Evolutionary conservation across 768 basidiomycete genomes (phyloP).

Genomic region (Neoboletus magnificus): DNA sequence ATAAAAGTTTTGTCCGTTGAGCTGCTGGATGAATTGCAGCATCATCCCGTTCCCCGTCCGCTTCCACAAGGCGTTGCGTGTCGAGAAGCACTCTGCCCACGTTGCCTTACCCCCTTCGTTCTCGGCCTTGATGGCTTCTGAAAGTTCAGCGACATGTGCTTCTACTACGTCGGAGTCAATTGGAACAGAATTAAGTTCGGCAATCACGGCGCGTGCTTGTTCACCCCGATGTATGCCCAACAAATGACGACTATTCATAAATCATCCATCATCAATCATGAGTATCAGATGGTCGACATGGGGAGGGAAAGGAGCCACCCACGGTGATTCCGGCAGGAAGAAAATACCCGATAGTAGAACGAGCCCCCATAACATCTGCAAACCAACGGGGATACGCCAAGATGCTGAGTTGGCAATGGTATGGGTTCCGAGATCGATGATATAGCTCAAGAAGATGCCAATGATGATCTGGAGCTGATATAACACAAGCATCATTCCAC

Average conservation of each 20-base stretch:
- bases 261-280: not conserved
- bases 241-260: slow-evolving; percentile 8
- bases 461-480: slow-evolving; percentile 76
- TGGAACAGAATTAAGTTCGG: slow-evolving; percentile 13
- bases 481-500: slow-evolving; percentile 67
- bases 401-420: slow-evolving; percentile 11
- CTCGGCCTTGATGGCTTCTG: slow-evolving; percentile 15
- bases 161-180: slow-evolving; percentile 12
- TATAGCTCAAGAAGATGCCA: slow-evolving; percentile 67
- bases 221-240: not conserved
- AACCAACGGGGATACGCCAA: slow-evolving; percentile 13
- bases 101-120: slow-evolving; percentile 16
- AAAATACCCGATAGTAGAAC: slow-evolving; percentile 12
- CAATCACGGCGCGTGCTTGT: slow-evolving; percentile 12
- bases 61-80: slow-evolving; percentile 16
- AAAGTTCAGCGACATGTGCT: slow-evolving; percentile 11
- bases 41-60: slow-evolving; percentile 17
- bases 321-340: slow-evolving; percentile 17
- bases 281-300: not conserved
- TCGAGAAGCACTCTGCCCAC: slow-evolving; percentile 15
- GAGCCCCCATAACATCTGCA: slow-evolving; percentile 13
- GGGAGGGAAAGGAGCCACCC: not conserved
- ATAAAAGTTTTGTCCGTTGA: slow-evolving; percentile 18
- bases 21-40: slow-evolving; percentile 15
- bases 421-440: slow-evolving; percentile 44